Base-by-base conservation (phyloP, 306 rosid genomes). In the Cucurbita ficifolia region DNA sequence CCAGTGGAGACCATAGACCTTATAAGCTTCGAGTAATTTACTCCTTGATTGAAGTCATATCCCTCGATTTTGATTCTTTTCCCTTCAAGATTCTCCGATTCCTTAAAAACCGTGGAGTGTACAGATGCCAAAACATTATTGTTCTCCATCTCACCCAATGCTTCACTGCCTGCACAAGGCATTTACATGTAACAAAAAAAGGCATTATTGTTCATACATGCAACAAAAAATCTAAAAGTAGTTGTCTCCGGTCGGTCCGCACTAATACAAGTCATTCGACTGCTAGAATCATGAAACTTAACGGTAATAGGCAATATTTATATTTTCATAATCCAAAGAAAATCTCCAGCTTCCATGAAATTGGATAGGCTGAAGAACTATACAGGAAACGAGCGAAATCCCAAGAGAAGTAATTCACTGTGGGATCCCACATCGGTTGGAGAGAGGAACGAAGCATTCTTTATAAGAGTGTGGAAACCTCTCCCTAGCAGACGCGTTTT, bases 31-130 rank as follows among this genome's bases (percentile, higher is more conserved):
- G 83, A 67, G 73, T 89, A 91, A 71, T 89, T 67, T 3, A 91
- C 73, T 10, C 97, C 96, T 3, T 73, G 81, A 79, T 94, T 89
- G 83, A 94, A 94, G 73, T 94, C 91, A 14, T 94, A 94, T 56
- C 99, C 99, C 67, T 86, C 82, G 9, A 94, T 87, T 74, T 79
- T 72, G 17, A 54, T 21, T 79, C 83, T 77, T 22, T 82, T 79
- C 72, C 99, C 97, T 7, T 84, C 82, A 0, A 91, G 81, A 22
- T 21, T 81, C 58, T 94, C 96, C 0, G 97, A 94, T 67, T 90
- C 86, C 73, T 76, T 86, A 85, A 94, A 94, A 49, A 86, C 96
- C 0, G 86, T 56, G 52, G 97, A 75, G 68, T 77, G 96, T 29
- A 59, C 87, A 7, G 80, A 76, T 33, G 71, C 45, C 0, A 88